A percentile compares a stretch with the other conserved stretches of the same genome.
phyloP scores from a whole-genome alignment of 2,329 filamentous ascomycete genomes.

The Calonectria leucothoes region DNA sequence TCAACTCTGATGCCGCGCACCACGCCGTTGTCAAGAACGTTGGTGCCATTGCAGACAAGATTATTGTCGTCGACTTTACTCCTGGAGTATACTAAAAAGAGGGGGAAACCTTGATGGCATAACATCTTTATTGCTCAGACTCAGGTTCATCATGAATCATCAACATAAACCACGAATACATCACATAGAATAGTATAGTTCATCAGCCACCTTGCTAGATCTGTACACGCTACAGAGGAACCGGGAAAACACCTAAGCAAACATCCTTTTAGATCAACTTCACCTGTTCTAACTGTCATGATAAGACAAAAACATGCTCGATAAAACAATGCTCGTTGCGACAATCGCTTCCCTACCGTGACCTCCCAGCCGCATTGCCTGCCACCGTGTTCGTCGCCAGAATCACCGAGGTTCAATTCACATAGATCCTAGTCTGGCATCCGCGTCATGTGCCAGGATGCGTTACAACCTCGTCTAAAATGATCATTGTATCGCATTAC shows the following conservation, averaged over 20 bases:
- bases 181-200: background rate
- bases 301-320: slow-evolving; percentile 8
- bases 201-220: background rate
- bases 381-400: background rate
- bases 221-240: background rate
- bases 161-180: background rate
- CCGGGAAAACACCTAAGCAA: background rate
- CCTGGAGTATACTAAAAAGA: background rate
- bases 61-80: slow-evolving; percentile 68
- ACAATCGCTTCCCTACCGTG: background rate
- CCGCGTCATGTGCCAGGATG: background rate
- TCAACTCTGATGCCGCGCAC: slow-evolving; percentile 73
- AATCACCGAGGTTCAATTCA: background rate
- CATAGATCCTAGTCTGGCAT: background rate
- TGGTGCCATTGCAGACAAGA: slow-evolving; percentile 59
- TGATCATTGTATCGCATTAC: slow-evolving; percentile 27
- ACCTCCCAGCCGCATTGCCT: background rate
- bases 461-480: background rate
- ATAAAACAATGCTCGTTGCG: slow-evolving; percentile 20
- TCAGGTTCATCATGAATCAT: background rate
- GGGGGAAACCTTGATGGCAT: background rate
- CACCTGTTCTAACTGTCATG: background rate
- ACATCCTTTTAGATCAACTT: background rate
- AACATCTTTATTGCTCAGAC: background rate
- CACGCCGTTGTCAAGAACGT: slow-evolving; percentile 58